phyloP scores from a whole-genome alignment of 352 stramenopile species.

The Salisapilia sapeloensis region DNA sequence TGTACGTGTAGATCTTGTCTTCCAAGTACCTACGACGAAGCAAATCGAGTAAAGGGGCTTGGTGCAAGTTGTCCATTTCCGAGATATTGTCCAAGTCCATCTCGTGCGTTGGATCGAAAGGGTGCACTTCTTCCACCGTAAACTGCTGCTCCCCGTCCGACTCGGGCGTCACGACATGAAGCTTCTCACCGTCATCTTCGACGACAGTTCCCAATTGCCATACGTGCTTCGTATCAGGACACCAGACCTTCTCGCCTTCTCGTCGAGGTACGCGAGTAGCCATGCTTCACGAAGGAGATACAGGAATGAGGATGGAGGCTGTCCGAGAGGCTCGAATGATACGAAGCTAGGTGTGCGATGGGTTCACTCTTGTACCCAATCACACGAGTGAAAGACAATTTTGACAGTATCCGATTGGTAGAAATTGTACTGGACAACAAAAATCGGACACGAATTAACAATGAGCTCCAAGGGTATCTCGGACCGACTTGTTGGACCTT shows the following conservation, averaged over 20 bases:
- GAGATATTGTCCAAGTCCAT: slow-evolving; percentile 81
- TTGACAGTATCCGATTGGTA: not conserved
- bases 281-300: too few relatives aligned
- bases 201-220: slow-evolving; percentile 76
- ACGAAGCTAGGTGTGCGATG: too few relatives aligned
- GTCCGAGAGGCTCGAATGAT: too few relatives aligned
- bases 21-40: slow-evolving; percentile 77
- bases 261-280: slow-evolving; percentile 20
- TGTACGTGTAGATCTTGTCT: slow-evolving; percentile 92
- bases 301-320: too few relatives aligned
- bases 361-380: not conserved
- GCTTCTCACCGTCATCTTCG: slow-evolving; percentile 71
- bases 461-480: too few relatives aligned
- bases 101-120: slow-evolving; percentile 82
- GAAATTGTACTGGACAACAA: not conserved
- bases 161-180: slow-evolving; percentile 69
- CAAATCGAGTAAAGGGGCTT: slow-evolving; percentile 81
- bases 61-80: slow-evolving; percentile 89
- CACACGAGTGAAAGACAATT: not conserved
- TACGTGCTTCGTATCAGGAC: slow-evolving; percentile 67
- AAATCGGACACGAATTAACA: too few relatives aligned
- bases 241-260: slow-evolving; percentile 81
- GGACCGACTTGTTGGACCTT: too few relatives aligned
- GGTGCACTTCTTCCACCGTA: slow-evolving; percentile 64
- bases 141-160: slow-evolving; percentile 71